Evolutionary conservation across 306 rosid genomes (phyloP).

Genomic region (Trifolium dubium): DNA sequence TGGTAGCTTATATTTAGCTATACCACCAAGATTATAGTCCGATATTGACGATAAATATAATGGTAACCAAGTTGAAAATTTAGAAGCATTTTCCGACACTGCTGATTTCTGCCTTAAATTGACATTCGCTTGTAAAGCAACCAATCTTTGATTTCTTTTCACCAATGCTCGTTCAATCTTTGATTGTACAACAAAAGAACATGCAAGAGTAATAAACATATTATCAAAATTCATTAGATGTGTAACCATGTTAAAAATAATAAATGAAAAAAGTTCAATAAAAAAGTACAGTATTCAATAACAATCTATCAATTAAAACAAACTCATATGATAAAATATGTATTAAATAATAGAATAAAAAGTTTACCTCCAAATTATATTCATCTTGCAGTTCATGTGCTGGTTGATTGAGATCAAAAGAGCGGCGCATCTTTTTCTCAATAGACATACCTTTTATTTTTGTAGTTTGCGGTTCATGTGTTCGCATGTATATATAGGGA

Average conservation of each 20-base stretch:
- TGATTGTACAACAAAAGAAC: neutral
- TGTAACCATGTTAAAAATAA: neutral
- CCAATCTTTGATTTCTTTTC: neutral
- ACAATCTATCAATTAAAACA: no score
- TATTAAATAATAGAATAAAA: no score
- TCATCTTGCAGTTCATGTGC: neutral
- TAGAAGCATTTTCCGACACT: neutral
- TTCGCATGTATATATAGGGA: neutral
- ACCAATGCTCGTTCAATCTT: slow-evolving; percentile 1
- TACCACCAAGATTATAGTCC: neutral
- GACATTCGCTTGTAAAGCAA: neutral
- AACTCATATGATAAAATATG: no score
- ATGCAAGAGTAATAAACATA: neutral
- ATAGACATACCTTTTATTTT: neutral
- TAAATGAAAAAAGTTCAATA: neutral
- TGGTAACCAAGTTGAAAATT: neutral
- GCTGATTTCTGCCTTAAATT: neutral
- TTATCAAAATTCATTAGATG: neutral
- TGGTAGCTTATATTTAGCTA: neutral
- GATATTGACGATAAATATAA: neutral
- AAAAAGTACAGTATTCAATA: neutral
- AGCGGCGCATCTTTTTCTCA: neutral
- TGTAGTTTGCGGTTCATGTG: neutral
- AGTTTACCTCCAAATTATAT: neutral
- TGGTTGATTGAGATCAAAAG: neutral